Evolutionary conservation across 75 land plant genomes (phyloP), one percentile per base, ranked within the genome.

Genomic region (Chamaecyparis obtusa): DNA sequence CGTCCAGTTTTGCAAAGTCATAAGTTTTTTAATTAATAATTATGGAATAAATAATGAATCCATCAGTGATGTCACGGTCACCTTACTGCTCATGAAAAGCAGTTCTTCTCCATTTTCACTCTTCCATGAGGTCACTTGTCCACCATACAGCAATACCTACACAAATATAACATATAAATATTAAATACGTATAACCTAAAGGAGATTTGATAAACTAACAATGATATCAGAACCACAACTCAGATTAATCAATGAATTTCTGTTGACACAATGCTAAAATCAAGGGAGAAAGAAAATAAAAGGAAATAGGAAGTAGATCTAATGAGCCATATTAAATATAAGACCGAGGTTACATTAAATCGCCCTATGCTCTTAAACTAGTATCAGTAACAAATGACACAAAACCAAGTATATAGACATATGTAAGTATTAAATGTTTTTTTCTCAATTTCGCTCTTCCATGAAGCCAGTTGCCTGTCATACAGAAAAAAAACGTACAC

Each of bases 61-160:
- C 83, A 43, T 24, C 11, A 43, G 48, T 27, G 9, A 17, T 71
- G 76, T 75, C 35, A 54, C 21, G 57, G 43, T 60, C 72, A 94
- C 97, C 96, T 94, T 95, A 69, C 83, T 94, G 79, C 95, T 95
- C 79, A 95, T 69, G 87, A 95, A 95, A 85, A 95, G 97, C 85
- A 95, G 75, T 76, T 95, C 97, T 48, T 95, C 96, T 55, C 94
- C 93, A 39, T 87, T 89, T 48, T 92, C 93, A 89, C 90, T 95
- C 87, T 95, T 95, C 96, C 97, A 95, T 44, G 97, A 94, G 64
- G 94, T 93, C 43, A 95, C 93, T 27, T 95, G 97, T 36, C 90
- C 97, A 19, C 96, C 96, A 91, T 93, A 92, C 51, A 95, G 64
- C 88, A 90, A 88, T 0, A 94, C 86, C 96, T 95, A 86, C 36